Evolutionary conservation across 306 rosid species (phyloP), one percentile per base, ranked within the genome.

Genomic region (Mimosa bimucronata): DNA sequence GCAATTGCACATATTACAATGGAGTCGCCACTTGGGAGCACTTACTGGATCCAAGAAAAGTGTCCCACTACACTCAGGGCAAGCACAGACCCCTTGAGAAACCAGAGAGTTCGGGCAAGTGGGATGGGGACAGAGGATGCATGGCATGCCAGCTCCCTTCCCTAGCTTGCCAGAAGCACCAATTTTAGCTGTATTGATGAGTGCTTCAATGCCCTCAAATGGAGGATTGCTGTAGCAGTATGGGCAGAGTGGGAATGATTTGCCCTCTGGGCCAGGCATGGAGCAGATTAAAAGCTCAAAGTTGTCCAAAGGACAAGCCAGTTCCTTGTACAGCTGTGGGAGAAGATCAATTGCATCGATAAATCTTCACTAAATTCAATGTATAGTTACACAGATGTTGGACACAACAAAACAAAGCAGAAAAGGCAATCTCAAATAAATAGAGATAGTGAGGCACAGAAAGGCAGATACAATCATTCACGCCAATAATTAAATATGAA

Each of bases 191-290:
- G 88, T 79, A 64, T 90, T 89, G 70, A 83, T 84, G 82, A 89
- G 90, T 31, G 89, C 15, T 58, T 88, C 91, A 3, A 94, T 90
- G 28, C 98, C 98, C 88, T 94, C 98, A 78, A 94, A 94, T 75
- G 98, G 98, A 71, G 98, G 97, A 85, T 89, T 92, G 79, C 88
- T 92, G 89, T 94, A 94, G 91, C 98, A 94, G 80, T 90, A 94
- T 26, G 98, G 98, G 84, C 98, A 92, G 72, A 92, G 90, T 37
- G 97, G 94, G 77, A 90, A 91, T 41, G 98, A 90, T 90, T 91
- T 92, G 75, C 92, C 97, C 57, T 94, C 98, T 9, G 97, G 97
- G 18, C 98, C 98, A 62, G 94, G 85, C 81, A 89, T 80, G 79
- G 97, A 92, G 87, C 84, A 88, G 81, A 94, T 38, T 88, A 94